These are phyloP conservation scores for Colletotrichum melonis DNA, from an alignment of 2,329 filamentous ascomycete genomes.

Conservation along the genomic window DNA sequence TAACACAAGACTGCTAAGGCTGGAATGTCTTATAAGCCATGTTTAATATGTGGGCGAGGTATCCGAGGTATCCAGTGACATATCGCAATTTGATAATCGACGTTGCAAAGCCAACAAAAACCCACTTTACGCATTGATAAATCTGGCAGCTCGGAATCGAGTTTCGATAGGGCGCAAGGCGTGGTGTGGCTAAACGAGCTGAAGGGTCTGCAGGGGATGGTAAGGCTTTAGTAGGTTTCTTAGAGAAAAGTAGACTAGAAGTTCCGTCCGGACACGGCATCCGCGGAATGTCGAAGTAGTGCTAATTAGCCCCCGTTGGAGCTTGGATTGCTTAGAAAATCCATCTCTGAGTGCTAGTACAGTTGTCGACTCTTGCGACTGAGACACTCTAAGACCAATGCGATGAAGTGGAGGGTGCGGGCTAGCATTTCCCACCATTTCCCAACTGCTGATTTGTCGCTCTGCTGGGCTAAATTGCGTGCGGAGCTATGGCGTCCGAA, in stretches of 20 bases:
- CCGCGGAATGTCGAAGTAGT: neutral
- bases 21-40: neutral
- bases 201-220: neutral
- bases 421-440: too few species aligned
- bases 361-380: neutral
- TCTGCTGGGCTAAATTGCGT: neutral
- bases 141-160: neutral
- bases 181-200: constrained; percentile 16
- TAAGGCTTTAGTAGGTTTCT: neutral
- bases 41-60: neutral
- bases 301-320: constrained; percentile 13
- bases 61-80: neutral
- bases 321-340: neutral
- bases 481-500: constrained; percentile 3
- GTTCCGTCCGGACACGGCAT: neutral
- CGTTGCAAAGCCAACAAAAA: neutral
- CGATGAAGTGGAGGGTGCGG: neutral
- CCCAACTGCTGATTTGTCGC: neutral
- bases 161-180: neutral
- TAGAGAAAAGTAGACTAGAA: neutral
- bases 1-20: neutral
- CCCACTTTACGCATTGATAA: neutral
- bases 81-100: neutral
- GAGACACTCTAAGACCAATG: constrained; percentile 11
- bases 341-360: neutral